Percentiles rank a stretch among this genome's conserved stretches.
phyloP scores from a whole-genome alignment of 2,329 filamentous ascomycete species.

The Dactylellina cionopaga region DNA sequence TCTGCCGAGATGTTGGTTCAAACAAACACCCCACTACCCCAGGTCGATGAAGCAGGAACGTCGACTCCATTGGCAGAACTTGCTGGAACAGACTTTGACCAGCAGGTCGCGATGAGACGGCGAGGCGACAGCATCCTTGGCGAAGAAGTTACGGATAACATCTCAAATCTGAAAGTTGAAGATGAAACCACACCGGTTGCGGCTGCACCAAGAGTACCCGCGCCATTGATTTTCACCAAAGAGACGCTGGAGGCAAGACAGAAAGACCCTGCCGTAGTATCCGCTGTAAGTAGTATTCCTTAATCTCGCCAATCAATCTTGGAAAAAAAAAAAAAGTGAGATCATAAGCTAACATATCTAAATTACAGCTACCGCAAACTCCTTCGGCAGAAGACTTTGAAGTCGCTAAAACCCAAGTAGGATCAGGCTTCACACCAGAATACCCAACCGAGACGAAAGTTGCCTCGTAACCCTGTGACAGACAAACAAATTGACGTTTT shows the following conservation, averaged over 20 bases:
- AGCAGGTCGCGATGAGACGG: conserved; percentile 45
- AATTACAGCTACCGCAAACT: conserved; percentile 35
- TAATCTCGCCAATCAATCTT: too few relatives aligned
- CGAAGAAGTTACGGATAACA: conserved; percentile 39
- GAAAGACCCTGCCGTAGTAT: conserved; percentile 35
- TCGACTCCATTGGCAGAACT: conserved; percentile 45
- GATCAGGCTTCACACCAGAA: conserved; percentile 39
- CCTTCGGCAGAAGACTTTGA: conserved; percentile 46
- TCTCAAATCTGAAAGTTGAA: conserved; percentile 32
- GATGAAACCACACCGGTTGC: neutral
- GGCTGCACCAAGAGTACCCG: neutral
- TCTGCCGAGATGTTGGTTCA: conserved; percentile 37
- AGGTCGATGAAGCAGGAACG: conserved; percentile 2
- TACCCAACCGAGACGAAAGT: conserved; percentile 45
- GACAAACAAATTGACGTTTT: neutral
- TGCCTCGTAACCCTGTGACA: conserved; percentile 18
- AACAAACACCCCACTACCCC: neutral
- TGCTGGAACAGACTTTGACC: conserved; percentile 45
- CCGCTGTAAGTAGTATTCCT: conserved; percentile 48
- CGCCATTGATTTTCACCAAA: neutral
- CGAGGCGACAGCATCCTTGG: conserved; percentile 46
- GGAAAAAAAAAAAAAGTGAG: too few relatives aligned
- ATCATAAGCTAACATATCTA: neutral
- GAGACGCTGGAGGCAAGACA: conserved; percentile 31
- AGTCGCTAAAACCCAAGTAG: conserved; percentile 37